These are phyloP conservation scores for Discostella stelligeroides DNA, from an alignment of 108 stramenopile genomes.

Conservation along the genomic window DNA sequence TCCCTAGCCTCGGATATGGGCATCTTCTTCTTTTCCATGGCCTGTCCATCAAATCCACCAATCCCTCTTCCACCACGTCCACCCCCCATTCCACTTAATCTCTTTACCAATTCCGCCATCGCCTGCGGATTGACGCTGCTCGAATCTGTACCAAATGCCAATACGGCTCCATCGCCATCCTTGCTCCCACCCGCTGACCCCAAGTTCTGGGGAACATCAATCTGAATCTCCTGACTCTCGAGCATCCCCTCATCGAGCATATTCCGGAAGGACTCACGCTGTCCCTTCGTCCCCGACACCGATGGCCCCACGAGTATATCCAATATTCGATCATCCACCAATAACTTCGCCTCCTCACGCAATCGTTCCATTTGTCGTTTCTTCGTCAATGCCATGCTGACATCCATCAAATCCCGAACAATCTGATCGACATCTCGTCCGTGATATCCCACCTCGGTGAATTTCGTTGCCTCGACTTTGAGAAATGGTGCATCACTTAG, in stretches of 20 bases:
- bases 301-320: conserved; percentile 87
- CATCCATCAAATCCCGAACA: conserved; percentile 98
- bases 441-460: conserved; percentile 99
- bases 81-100: conserved; percentile 48
- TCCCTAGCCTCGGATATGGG: conserved; percentile 88
- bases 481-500: conserved; percentile 98
- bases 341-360: conserved; percentile 64
- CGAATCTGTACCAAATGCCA: conserved; percentile 46
- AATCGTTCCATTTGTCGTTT: conserved; percentile 84
- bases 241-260: conserved; percentile 91
- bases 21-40: conserved; percentile 85
- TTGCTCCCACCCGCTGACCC: conserved; percentile 29
- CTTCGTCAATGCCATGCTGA: conserved; percentile 89
- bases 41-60: conserved; percentile 52
- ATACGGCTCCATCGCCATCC: conserved; percentile 43
- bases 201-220: conserved; percentile 81
- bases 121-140: conserved; percentile 69
- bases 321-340: conserved; percentile 92
- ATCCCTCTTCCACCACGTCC: conserved; percentile 31
- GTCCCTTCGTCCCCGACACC: conserved; percentile 33
- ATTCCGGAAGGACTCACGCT: conserved; percentile 77
- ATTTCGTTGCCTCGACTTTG: conserved; percentile 99
- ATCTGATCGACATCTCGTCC: conserved; percentile 99
- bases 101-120: conserved; percentile 72
- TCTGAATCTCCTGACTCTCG: conserved; percentile 90